phyloP scores from a whole-genome alignment of 805 yeast species.

The Yamadazyma nakazawae region DNA sequence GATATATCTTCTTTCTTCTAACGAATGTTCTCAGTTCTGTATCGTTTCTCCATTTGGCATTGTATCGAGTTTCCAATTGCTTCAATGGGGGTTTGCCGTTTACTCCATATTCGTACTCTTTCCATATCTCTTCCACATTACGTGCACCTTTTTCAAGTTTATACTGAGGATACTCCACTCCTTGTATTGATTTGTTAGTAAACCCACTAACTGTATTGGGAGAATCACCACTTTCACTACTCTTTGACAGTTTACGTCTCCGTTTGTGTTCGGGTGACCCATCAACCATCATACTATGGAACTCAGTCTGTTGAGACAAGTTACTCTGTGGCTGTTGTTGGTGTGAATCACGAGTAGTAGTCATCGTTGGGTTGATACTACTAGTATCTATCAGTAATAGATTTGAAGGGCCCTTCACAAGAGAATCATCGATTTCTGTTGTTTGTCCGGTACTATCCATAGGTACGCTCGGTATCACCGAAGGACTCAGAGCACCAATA shows the following conservation, averaged over 20 bases:
- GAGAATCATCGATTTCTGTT: not conserved
- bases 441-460: not conserved
- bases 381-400: not conserved
- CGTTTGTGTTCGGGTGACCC: constrained; percentile 1
- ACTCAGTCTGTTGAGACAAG: not conserved
- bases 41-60: constrained; percentile 55
- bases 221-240: not conserved
- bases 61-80: constrained; percentile 46
- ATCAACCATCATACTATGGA: not conserved
- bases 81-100: constrained; percentile 52
- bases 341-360: not conserved
- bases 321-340: not conserved
- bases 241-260: constrained; percentile 9
- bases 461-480: not conserved
- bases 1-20: constrained; percentile 51
- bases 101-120: constrained; percentile 51
- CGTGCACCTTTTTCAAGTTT: constrained; percentile 26
- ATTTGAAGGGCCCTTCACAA: not conserved
- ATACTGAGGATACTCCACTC: constrained; percentile 20
- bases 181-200: constrained; percentile 1
- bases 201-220: constrained; percentile 1
- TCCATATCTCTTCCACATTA: constrained; percentile 52
- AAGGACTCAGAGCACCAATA: constrained; percentile 6
- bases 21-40: constrained; percentile 53
- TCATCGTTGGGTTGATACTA: not conserved